Conservation (phyloP, 495 filamentous ascomycete species). For the Thozetella sp. region DNA sequence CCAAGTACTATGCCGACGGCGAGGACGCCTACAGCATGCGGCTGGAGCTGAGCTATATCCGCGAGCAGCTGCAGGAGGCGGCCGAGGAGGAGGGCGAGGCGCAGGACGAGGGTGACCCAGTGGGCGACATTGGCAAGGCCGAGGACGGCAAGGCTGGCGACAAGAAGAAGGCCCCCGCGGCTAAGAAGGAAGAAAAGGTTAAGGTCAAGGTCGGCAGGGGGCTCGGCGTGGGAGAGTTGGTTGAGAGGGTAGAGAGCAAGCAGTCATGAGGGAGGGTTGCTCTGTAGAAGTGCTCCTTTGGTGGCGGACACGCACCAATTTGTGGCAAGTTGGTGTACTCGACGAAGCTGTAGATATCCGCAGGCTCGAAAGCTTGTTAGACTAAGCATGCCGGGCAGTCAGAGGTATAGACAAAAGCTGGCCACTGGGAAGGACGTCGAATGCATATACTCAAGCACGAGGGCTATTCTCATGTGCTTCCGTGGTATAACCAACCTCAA, state of each 20-base stretch:
- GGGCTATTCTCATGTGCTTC: too few relatives aligned
- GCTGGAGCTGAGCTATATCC: conserved; percentile 72
- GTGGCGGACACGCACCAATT: conserved; percentile 6
- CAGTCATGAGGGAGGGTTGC: conserved; percentile 12
- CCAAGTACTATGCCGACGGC: conserved; percentile 97
- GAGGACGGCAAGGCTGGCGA: conserved; percentile 33
- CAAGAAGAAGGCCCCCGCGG: conserved; percentile 20
- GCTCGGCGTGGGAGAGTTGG: conserved; percentile 82
- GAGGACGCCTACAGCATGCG: conserved; percentile 97
- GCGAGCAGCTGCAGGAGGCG: conserved; percentile 40
- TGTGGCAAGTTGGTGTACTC: too few relatives aligned
- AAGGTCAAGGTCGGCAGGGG: conserved; percentile 80
- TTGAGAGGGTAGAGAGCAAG: conserved; percentile 75
- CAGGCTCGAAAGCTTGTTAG: too few relatives aligned
- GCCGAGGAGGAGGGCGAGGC: conserved; percentile 29
- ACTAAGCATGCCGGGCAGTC: too few relatives aligned
- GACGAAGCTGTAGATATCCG: too few relatives aligned
- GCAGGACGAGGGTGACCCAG: conserved; percentile 31
- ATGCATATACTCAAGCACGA: too few relatives aligned
- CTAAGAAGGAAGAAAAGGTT: conserved; percentile 34
- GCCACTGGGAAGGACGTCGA: too few relatives aligned
- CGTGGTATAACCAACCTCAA: too few relatives aligned
- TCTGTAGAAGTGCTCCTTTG: neutral
- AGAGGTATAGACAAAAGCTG: too few relatives aligned
- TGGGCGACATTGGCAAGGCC: conserved; percentile 27